Evolutionary conservation across 805 yeast species (phyloP).

Genomic region (Brettanomyces anomalus): DNA sequence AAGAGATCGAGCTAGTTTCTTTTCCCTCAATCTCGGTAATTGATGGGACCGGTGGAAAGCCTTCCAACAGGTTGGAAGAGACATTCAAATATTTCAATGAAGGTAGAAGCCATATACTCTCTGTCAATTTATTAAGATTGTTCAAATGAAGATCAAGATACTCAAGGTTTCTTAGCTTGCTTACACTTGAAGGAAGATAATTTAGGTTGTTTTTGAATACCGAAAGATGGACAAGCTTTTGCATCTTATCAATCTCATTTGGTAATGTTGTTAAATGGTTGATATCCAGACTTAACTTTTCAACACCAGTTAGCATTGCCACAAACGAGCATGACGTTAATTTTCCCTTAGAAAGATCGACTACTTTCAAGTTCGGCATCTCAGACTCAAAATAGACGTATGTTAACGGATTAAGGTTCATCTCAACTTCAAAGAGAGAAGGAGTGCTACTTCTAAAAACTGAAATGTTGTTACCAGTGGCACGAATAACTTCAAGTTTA

Average conservation of each 20-base stretch:
- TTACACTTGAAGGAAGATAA: conserved; percentile 57
- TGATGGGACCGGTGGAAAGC: conserved; percentile 45
- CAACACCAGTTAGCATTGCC: conserved; percentile 52
- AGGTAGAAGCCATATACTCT: conserved; percentile 54
- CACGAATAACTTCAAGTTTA: conserved; percentile 59
- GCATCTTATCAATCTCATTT: conserved; percentile 49
- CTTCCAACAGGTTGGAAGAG: conserved; percentile 60
- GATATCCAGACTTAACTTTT: conserved; percentile 65
- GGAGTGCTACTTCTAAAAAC: conserved; percentile 56
- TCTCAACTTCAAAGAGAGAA: conserved; percentile 55
- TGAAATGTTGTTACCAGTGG: conserved; percentile 70
- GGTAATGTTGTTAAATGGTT: conserved; percentile 80
- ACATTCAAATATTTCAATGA: conserved; percentile 54
- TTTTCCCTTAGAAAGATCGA: conserved; percentile 77
- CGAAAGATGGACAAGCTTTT: conserved; percentile 56
- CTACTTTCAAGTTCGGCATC: conserved; percentile 53
- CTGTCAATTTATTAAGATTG: conserved; percentile 62
- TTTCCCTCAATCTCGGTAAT: neutral
- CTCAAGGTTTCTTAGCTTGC: conserved; percentile 48
- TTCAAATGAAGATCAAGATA: conserved; percentile 77
- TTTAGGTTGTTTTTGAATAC: conserved; percentile 68
- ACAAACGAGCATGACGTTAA: conserved; percentile 68
- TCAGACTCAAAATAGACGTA: conserved; percentile 44
- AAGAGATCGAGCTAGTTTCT: neutral
- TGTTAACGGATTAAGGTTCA: conserved; percentile 82